phyloP scores from a whole-genome alignment of 148 eudicot species.

The Rhododendron simsii region DNA sequence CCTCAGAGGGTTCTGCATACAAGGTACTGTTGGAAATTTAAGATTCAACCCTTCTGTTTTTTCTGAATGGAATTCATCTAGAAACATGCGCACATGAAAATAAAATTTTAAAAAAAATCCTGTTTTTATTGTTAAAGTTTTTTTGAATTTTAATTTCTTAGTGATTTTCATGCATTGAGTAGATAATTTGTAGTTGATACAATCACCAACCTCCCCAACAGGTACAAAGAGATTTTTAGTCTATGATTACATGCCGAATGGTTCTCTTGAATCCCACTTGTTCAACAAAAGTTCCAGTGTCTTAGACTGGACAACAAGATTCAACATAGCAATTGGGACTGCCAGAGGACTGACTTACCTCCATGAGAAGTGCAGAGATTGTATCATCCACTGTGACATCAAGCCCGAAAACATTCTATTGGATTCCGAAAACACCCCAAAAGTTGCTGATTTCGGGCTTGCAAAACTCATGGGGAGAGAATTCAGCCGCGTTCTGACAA shows the following conservation, averaged over 20 bases:
- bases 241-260: background rate
- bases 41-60: background rate
- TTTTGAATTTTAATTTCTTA: background rate
- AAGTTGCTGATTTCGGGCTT: background rate
- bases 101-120: no score
- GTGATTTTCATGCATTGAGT: background rate
- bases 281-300: background rate
- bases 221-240: background rate
- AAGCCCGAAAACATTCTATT: background rate
- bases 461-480: background rate
- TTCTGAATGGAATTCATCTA: background rate
- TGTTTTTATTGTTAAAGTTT: no score
- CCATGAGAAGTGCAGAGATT: background rate
- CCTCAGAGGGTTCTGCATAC: background rate
- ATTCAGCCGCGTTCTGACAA: background rate
- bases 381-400: background rate
- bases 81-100: background rate
- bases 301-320: background rate
- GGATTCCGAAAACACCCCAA: background rate
- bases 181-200: background rate
- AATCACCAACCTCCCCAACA: background rate
- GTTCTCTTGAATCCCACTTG: background rate
- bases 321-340: background rate
- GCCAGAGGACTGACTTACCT: background rate
- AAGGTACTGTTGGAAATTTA: background rate